phyloP scores from a whole-genome alignment of 176 grass and related monocot genomes.

The Secale cereale region DNA sequence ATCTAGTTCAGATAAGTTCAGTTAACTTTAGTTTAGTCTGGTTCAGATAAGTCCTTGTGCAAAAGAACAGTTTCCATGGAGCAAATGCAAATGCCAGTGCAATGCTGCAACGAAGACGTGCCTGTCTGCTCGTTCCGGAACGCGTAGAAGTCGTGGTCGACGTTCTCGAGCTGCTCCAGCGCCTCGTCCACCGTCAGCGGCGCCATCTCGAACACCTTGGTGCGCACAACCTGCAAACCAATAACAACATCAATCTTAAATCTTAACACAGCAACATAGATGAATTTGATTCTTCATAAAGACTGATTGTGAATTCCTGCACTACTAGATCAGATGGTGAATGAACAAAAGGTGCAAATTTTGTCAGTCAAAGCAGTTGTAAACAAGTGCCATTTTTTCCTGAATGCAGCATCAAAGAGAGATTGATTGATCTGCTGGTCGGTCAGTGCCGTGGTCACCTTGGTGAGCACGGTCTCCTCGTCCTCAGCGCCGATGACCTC shows the following conservation, averaged over 20 bases:
- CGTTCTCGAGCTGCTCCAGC: constrained; percentile 71
- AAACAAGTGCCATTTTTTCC: not conserved
- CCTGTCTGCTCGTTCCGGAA: constrained; percentile 87
- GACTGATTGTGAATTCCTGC: not conserved
- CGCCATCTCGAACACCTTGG: constrained; percentile 93
- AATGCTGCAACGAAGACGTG: not conserved
- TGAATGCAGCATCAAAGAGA: not conserved
- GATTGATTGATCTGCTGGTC: not conserved
- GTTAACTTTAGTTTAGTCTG: no score
- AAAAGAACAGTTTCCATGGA: not conserved
- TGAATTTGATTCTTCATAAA: not conserved
- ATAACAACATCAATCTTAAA: not conserved
- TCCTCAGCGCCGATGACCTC: constrained; percentile 41
- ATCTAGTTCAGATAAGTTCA: not conserved
- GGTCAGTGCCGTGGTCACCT: constrained; percentile 19
- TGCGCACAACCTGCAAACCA: constrained; percentile 69
- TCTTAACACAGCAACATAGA: not conserved
- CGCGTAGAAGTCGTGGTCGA: constrained; percentile 81
- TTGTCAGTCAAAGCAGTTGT: not conserved
- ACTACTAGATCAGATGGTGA: not conserved
- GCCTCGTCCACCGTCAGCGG: constrained; percentile 92
- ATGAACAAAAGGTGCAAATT: no score
- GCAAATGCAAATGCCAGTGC: not conserved
- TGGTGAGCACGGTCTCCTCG: constrained; percentile 45
- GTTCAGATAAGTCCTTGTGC: not conserved